These are phyloP conservation scores for Penicillium janthinellum DNA, from an alignment of 2,329 filamentous ascomycete genomes.

Conservation along the genomic window DNA sequence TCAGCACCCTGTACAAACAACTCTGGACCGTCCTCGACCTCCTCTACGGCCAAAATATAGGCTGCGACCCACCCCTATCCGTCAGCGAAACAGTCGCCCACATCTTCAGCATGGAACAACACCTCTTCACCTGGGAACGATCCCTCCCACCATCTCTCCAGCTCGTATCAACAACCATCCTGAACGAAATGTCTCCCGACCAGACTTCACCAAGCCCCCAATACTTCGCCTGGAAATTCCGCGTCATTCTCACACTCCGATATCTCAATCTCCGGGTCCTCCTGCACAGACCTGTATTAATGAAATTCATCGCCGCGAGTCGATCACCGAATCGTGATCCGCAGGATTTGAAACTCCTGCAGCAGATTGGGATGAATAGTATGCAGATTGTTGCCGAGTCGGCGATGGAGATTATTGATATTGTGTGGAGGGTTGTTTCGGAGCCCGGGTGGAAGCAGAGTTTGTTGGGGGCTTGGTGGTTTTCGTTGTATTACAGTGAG, in stretches of 20 bases:
- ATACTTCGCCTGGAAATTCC: constrained; percentile 34
- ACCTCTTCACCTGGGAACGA: constrained; percentile 21
- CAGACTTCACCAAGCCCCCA: constrained; percentile 1
- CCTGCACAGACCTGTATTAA: constrained; percentile 45
- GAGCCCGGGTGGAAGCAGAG: constrained; percentile 23
- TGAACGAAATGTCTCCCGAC: constrained; percentile 1
- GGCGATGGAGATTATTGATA: constrained; percentile 33
- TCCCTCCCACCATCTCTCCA: constrained; percentile 15
- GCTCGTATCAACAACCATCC: constrained; percentile 1
- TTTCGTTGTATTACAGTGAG: constrained; percentile 40
- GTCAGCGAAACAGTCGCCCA: constrained; percentile 36
- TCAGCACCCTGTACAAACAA: constrained; percentile 34
- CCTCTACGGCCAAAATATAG: constrained; percentile 51
- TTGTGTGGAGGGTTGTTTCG: constrained; percentile 24
- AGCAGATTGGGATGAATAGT: constrained; percentile 37
- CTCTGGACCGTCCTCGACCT: constrained; percentile 42
- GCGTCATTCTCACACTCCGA: constrained; percentile 48
- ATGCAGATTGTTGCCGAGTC: constrained; percentile 37
- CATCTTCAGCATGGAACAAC: constrained; percentile 33
- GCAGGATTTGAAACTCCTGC: constrained; percentile 27
- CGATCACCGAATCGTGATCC: constrained; percentile 13
- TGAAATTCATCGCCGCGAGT: constrained; percentile 38
- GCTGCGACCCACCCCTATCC: constrained; percentile 30
- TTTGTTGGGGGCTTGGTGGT: constrained; percentile 37
- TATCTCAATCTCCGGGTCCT: constrained; percentile 47